A percentile compares a stretch with the other conserved stretches of the same genome.
Conservation (phyloP, 2,329 filamentous ascomycete species). For the Coniochaeta sp. region DNA sequence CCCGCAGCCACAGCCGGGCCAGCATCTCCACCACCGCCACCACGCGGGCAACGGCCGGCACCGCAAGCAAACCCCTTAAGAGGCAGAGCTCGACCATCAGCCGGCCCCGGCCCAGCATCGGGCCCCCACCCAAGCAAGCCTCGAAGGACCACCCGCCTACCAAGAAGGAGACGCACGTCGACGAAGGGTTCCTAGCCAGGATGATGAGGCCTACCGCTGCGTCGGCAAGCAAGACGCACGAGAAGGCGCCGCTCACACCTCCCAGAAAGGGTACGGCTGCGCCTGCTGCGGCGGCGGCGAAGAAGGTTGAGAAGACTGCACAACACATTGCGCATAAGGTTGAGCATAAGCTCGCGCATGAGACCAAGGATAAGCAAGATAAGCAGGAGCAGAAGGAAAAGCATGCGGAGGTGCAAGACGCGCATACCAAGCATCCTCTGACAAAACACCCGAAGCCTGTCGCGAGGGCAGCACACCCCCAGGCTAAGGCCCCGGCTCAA, state of each 20-base stretch:
- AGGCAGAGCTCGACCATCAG: slow-evolving; percentile 38
- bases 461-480: background rate
- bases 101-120: slow-evolving; percentile 44
- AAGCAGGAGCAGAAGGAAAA: background rate
- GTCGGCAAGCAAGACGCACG: slow-evolving; percentile 60
- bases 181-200: slow-evolving; percentile 68
- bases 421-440: slow-evolving; percentile 3
- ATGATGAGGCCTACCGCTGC: slow-evolving; percentile 74
- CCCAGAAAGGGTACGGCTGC: slow-evolving; percentile 34
- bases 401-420: background rate
- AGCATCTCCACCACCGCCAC: slow-evolving; percentile 26
- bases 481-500: slow-evolving; percentile 3
- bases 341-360: background rate
- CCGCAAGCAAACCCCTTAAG: slow-evolving; percentile 26
- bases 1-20: slow-evolving; percentile 39
- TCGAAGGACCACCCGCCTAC: slow-evolving; percentile 38
- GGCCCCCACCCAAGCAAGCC: slow-evolving; percentile 51
- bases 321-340: background rate
- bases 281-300: slow-evolving; percentile 10
- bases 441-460: slow-evolving; percentile 5
- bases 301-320: slow-evolving; percentile 10
- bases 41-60: slow-evolving; percentile 15
- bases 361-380: background rate
- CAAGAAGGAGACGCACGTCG: slow-evolving; percentile 48
- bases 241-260: slow-evolving; percentile 49